Evolutionary conservation across 768 basidiomycete species (phyloP), one percentile per base, ranked within the genome.

Genomic region (Hemileccinum rubropunctum): DNA sequence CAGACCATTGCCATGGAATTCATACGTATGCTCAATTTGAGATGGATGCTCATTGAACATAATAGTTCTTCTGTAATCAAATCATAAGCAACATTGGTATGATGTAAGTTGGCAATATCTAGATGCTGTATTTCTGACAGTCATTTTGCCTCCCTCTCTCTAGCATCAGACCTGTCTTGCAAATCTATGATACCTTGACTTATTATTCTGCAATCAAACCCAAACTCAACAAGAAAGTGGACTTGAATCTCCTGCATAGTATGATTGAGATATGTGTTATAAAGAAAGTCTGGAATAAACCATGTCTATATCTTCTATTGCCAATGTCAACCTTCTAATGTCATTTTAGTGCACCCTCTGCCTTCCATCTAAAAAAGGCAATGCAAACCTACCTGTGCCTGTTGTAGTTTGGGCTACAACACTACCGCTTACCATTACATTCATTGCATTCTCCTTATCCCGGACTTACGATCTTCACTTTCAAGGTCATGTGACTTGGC

Each of bases 251-350:
- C 4, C 89, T 88, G 2, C 88, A 90, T 60, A 75, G 90, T 14
- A 86, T 86, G 1, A 74, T 93, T 42, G 83, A 93, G 67, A 76
- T 94, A 71, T 91, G 91, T 0, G 91, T 93, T 95, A 94, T 69
- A 94, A 91, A 61, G 89, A 91, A 62, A 86, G 82, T 57, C 66
- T 91, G 44, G 84, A 88, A 45, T 80, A 87, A 61, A 89, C 87
- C 0, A 91, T 91, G 88, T 90, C 65, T 66, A 85, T 73, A 26
- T 21, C 35, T 30, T 9, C 3, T 26, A 13, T 17, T 21, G 17
- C 18, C 27, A 9, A 6, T 5, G 2, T n/a, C 9, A 10, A 18
- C 40, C 37, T 20, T 9, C 14, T 33, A 15, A 34, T 41, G 18
- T 11, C 2, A n/a, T 38, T 45, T 3, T 46, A 86, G 85, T 47